Base-by-base conservation (phyloP, 306 rosid species). In the Trifolium repens region DNA sequence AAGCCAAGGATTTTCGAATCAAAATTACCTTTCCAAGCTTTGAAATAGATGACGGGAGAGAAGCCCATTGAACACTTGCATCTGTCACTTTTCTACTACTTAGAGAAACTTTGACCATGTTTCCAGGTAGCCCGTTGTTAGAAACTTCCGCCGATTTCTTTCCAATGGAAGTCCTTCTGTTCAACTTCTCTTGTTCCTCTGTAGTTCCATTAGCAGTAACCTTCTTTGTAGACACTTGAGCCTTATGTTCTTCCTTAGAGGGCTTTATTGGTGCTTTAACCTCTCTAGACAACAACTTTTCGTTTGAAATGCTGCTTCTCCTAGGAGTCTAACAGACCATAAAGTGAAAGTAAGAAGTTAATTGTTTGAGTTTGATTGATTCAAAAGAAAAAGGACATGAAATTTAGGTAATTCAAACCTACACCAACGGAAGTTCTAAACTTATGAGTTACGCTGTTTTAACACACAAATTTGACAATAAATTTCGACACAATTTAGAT, bases 1-100 rank as follows among this genome's bases (percentile, higher is more conserved):
- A 73, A 64, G 74, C 49, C 74, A 24, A 58, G 58, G 60, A 74
- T 35, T 69, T 42, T 65, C 67, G 59, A 65, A 26, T 65, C 9
- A 61, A 68, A 76, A 79, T 84, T 85, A 96, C 99, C 99, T 81
- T 92, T 78, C 98, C 99, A 71, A 96, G 96, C 89, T 88, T 92
- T 80, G 96, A 89, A 72, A 96, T 88, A 67, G 97, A 87, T 16
- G 94, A 82, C 9, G 99, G 99, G 69, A 96, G 94, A 9, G 90
- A 84, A 82, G 96, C 83, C 99, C 98, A 96, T 39, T 91, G 91
- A 73, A 87, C 85, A 83, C 83, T 86, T 49, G 85, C 88, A 64
- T 96, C 99, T 12, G 86, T 83, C 87, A 90, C 87, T 81, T 86
- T 89, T 84, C 76, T 92, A 78, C 76, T 79, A 87, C 35, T 88